Base-by-base conservation (phyloP, 768 basidiomycete species). In the Sarcomyxa edulis region DNA sequence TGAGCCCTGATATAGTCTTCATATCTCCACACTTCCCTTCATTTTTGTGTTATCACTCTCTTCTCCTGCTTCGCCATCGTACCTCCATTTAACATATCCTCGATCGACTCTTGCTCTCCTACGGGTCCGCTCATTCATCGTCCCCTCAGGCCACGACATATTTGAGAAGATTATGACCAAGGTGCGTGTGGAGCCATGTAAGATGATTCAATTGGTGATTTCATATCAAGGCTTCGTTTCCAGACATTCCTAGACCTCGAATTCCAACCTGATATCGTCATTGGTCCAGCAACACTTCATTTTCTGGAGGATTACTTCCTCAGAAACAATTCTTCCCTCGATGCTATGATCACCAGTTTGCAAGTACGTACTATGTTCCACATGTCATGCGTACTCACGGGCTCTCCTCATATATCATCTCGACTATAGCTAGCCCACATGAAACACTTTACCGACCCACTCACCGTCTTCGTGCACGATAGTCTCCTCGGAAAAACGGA, bases 391-490 rank as follows among this genome's bases (percentile, higher is more conserved):
- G n/a, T n/a, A n/a, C n/a, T n/a, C n/a, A n/a, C n/a, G n/a, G n/a
- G n/a, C n/a, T n/a, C n/a, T n/a, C n/a, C n/a, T 8, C 2, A 5
- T 4, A 12, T 24, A 15, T n/a, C 3, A 9, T 37, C 30, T 35
- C n/a, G 25, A 25, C 27, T 31, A 29, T 45, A 88, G 82, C 60
- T 88, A 2, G 65, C 66, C 0, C 66, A 86, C 50, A 55, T 88
- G 54, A 83, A 83, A 44, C 86, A 90, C 54, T 86, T 84, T 46
- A 68, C 69, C 19, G 75, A 84, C 18, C 77, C 80, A 0, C 55
- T 85, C 10, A 65, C 72, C 3, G 34, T 69, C 6, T 58, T 81
- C 11, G 52, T 62, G 6, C 54, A 55, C 16, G 46, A 60, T 30
- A 61, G 60, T 1, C 58, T 58, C 33, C 31, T 48, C 18, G 32